Evolutionary conservation across 2,329 filamentous ascomycete genomes (phyloP).

Genomic region (Trichoderma asperellum): DNA sequence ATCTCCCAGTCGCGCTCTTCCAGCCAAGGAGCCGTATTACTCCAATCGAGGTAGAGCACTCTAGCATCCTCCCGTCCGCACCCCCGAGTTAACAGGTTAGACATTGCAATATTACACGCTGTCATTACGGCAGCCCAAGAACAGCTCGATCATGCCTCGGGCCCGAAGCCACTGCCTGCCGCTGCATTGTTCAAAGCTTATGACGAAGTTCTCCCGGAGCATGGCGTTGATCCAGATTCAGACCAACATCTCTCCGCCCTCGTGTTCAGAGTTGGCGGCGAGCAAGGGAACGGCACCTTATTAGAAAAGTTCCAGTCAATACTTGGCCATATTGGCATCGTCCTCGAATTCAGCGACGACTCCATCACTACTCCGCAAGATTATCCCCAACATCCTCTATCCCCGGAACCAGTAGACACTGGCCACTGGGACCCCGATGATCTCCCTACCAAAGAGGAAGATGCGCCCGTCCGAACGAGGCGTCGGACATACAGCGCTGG

Average conservation of each 20-base stretch:
- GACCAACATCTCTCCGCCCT: slow-evolving; percentile 78
- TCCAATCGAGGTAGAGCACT: slow-evolving; percentile 59
- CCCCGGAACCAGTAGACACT: slow-evolving; percentile 31
- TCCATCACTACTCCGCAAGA: slow-evolving; percentile 35
- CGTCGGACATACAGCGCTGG: slow-evolving; percentile 7
- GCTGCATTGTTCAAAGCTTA: slow-evolving; percentile 82
- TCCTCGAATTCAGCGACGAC: slow-evolving; percentile 62
- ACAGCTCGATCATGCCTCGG: slow-evolving; percentile 59
- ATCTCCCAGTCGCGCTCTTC: slow-evolving; percentile 36
- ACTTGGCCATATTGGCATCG: slow-evolving; percentile 70
- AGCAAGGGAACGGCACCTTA: slow-evolving; percentile 60
- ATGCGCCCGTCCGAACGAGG: background rate
- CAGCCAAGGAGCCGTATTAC: slow-evolving; percentile 51
- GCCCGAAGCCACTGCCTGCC: slow-evolving; percentile 68
- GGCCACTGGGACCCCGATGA: slow-evolving; percentile 32
- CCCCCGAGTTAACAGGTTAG: slow-evolving; percentile 47
- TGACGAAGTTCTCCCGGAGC: slow-evolving; percentile 70
- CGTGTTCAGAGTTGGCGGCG: slow-evolving; percentile 76
- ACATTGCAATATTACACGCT: slow-evolving; percentile 77
- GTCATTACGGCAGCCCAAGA: slow-evolving; percentile 74
- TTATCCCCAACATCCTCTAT: slow-evolving; percentile 35
- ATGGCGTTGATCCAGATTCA: slow-evolving; percentile 71
- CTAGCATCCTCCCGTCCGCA: background rate
- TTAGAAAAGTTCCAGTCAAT: slow-evolving; percentile 72
- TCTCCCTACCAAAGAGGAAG: slow-evolving; percentile 7